Evolutionary conservation across 2,329 filamentous ascomycete genomes (phyloP).

Genomic region (Colletotrichum phormii): DNA sequence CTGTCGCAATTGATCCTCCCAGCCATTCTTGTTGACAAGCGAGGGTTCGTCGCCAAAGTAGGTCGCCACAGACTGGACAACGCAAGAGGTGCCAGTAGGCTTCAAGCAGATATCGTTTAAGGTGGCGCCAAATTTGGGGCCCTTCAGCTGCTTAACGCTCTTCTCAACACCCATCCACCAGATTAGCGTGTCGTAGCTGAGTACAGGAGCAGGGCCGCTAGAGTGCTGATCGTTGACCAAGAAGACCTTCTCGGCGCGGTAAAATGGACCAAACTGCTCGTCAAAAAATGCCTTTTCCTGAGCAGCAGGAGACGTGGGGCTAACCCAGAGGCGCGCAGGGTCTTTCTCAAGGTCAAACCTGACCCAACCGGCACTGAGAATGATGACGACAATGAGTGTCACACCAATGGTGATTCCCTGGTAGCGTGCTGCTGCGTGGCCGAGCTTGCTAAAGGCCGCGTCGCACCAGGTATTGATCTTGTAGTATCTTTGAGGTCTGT

Average conservation of each 20-base stretch:
- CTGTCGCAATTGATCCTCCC: slow-evolving; percentile 77
- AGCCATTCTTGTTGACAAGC: slow-evolving; percentile 72
- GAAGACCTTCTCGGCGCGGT: slow-evolving; percentile 92
- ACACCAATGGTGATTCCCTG: slow-evolving; percentile 84
- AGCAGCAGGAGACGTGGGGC: slow-evolving; percentile 89
- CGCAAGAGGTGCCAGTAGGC: slow-evolving; percentile 88
- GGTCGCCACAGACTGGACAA: slow-evolving; percentile 90
- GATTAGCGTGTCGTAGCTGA: slow-evolving; percentile 86
- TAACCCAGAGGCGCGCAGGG: slow-evolving; percentile 95
- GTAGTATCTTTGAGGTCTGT: slow-evolving; percentile 84
- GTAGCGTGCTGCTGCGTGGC: slow-evolving; percentile 83
- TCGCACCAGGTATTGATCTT: slow-evolving; percentile 87
- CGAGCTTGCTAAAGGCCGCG: slow-evolving; percentile 81
- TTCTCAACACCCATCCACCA: slow-evolving; percentile 97
- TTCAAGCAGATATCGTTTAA: slow-evolving; percentile 94
- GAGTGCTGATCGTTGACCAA: slow-evolving; percentile 85
- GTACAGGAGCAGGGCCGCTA: slow-evolving; percentile 76
- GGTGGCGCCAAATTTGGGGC: slow-evolving; percentile 73
- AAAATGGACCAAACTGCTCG: slow-evolving; percentile 92
- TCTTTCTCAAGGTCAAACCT: slow-evolving; percentile 91
- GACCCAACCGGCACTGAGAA: slow-evolving; percentile 90
- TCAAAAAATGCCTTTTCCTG: slow-evolving; percentile 97
- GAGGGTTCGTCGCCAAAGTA: slow-evolving; percentile 81
- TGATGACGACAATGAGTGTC: slow-evolving; percentile 79
- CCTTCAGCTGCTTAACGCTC: slow-evolving; percentile 78